Evolutionary conservation across 805 yeast species (phyloP).

Genomic region (Kodamaea kaohsiungensis): DNA sequence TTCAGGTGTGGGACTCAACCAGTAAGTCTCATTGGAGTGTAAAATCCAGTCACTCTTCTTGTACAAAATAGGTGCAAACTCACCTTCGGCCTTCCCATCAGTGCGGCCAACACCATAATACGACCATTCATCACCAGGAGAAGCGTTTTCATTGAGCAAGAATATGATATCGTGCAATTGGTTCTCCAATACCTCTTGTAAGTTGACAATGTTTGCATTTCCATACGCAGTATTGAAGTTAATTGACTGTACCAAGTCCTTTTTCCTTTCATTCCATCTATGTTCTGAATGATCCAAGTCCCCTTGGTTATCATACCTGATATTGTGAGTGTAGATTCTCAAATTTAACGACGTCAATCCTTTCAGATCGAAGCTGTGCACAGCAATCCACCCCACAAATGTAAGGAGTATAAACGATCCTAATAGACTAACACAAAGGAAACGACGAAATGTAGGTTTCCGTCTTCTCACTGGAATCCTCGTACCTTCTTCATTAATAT

Average conservation of each 20-base stretch:
- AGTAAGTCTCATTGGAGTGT: constrained; percentile 33
- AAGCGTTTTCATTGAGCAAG: constrained; percentile 28
- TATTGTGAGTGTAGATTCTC: constrained; percentile 45
- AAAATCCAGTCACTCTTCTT: constrained; percentile 32
- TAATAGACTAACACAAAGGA: not conserved
- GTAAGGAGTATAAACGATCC: not conserved
- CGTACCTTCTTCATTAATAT: not conserved
- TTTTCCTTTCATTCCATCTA: constrained; percentile 46
- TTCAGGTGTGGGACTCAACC: constrained; percentile 44
- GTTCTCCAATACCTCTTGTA: constrained; percentile 40
- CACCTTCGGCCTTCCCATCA: constrained; percentile 33
- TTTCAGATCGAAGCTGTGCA: not conserved
- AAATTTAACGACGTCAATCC: constrained; percentile 9
- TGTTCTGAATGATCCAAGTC: constrained; percentile 38
- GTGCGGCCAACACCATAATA: constrained; percentile 40
- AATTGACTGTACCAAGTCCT: constrained; percentile 41
- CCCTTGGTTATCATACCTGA: constrained; percentile 42
- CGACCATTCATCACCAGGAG: constrained; percentile 24
- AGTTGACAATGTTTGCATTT: constrained; percentile 39
- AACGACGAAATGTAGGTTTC: not conserved
- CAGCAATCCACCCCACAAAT: not conserved
- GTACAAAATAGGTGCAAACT: constrained; percentile 39
- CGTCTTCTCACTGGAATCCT: not conserved
- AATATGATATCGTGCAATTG: constrained; percentile 34
- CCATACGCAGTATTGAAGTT: constrained; percentile 26